phyloP scores from a whole-genome alignment of 2,329 filamentous ascomycete species.

The Elsinoe necatrix region DNA sequence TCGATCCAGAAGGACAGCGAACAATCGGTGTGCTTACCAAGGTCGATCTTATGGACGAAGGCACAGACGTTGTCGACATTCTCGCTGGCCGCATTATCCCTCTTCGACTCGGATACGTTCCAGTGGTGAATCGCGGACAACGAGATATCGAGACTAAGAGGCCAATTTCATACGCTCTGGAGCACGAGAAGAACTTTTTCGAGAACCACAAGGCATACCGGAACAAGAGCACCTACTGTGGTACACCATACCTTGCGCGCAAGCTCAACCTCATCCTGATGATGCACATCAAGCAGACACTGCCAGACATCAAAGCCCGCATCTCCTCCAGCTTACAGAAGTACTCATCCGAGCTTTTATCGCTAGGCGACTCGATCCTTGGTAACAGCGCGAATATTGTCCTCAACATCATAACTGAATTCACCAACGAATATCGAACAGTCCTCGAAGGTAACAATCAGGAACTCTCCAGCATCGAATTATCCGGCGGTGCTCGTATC shows the following conservation, averaged over 20 bases:
- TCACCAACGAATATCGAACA: slow-evolving; percentile 94
- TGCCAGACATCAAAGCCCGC: slow-evolving; percentile 95
- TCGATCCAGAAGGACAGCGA: slow-evolving; percentile 92
- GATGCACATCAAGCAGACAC: slow-evolving; percentile 99
- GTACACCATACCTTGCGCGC: slow-evolving; percentile 89
- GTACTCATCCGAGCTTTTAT: slow-evolving; percentile 71
- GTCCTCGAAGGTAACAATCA: slow-evolving; percentile 95
- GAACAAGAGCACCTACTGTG: slow-evolving; percentile 98
- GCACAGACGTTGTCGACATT: slow-evolving; percentile 97
- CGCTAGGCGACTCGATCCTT: slow-evolving; percentile 85
- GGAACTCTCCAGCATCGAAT: slow-evolving; percentile 85
- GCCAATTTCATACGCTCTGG: slow-evolving; percentile 79
- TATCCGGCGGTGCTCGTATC: slow-evolving; percentile 95
- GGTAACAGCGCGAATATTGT: slow-evolving; percentile 95
- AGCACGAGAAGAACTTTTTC: slow-evolving; percentile 94
- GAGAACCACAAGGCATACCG: slow-evolving; percentile 97
- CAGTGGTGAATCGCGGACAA: slow-evolving; percentile 95
- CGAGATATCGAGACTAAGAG: slow-evolving; percentile 98
- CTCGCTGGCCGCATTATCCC: slow-evolving; percentile 95
- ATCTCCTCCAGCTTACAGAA: slow-evolving; percentile 92
- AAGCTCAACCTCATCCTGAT: slow-evolving; percentile 98
- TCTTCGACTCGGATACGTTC: slow-evolving; percentile 86
- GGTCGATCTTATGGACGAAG: slow-evolving; percentile 97
- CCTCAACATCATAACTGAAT: slow-evolving; percentile 97
- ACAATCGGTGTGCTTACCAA: slow-evolving; percentile 98